A percentile compares a stretch with the other conserved stretches of the same genome.
These are phyloP conservation scores for Parasarocladium wereldwijsianum DNA, from an alignment of 2,329 filamentous ascomycete genomes.

Conservation along the genomic window DNA sequence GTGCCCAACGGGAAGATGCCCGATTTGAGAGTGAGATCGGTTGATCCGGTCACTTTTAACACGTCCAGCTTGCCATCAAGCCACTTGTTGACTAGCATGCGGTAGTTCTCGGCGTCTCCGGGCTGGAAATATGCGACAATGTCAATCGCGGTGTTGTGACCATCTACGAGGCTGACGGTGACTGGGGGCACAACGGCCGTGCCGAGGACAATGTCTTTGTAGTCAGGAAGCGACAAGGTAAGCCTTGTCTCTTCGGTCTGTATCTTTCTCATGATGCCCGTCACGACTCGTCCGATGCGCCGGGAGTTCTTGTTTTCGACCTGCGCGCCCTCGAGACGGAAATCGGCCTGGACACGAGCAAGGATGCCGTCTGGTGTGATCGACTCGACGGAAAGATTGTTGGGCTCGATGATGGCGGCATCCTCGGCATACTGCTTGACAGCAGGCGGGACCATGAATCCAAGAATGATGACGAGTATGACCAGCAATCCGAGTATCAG, in stretches of 20 bases:
- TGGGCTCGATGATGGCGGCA: conserved; percentile 69
- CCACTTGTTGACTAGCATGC: conserved; percentile 76
- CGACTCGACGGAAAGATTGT: conserved; percentile 69
- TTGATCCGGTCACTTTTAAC: conserved; percentile 59
- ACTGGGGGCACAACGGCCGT: conserved; percentile 63
- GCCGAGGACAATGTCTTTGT: conserved; percentile 62
- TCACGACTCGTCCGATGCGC: conserved; percentile 61
- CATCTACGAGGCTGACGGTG: conserved; percentile 62
- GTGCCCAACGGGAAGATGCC: conserved; percentile 68
- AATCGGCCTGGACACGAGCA: conserved; percentile 68
- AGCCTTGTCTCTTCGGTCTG: conserved; percentile 61
- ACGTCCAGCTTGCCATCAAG: conserved; percentile 61
- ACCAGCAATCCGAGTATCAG: conserved; percentile 45
- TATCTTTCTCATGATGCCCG: conserved; percentile 65
- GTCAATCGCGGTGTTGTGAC: conserved; percentile 62
- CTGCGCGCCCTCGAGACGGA: conserved; percentile 63
- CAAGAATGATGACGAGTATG: conserved; percentile 57
- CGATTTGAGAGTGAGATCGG: conserved; percentile 59
- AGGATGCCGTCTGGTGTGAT: conserved; percentile 67
- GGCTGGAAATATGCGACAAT: conserved; percentile 63
- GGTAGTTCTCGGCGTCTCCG: conserved; percentile 63
- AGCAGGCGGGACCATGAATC: conserved; percentile 66
- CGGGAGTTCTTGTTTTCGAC: conserved; percentile 59
- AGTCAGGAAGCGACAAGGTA: conserved; percentile 69
- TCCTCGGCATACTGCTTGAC: conserved; percentile 78